phyloP scores from a whole-genome alignment of 768 basidiomycete species.

The Suillus hirtellus region DNA sequence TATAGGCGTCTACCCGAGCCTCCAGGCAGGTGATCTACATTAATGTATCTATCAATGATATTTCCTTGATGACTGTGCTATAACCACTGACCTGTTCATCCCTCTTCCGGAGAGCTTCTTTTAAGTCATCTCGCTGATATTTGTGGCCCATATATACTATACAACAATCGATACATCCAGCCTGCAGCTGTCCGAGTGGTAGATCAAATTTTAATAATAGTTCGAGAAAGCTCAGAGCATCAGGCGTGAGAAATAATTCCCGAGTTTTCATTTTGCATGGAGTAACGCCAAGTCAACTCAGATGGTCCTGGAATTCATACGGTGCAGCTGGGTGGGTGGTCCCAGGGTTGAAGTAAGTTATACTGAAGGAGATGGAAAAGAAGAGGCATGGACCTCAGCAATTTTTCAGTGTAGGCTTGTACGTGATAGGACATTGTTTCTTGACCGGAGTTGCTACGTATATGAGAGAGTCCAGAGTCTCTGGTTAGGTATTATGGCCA shows the following conservation, averaged over 20 bases:
- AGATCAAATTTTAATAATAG: not conserved
- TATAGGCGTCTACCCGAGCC: conserved; percentile 35
- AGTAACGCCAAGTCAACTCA: no score
- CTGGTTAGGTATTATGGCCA: no score
- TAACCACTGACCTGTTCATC: conserved; percentile 27
- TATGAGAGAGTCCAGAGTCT: no score
- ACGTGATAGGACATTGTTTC: no score
- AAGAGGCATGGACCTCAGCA: no score
- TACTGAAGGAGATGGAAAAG: no score
- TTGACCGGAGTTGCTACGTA: no score
- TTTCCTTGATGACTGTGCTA: not conserved
- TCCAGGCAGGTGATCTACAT: conserved; percentile 32
- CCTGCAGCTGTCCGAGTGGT: not conserved
- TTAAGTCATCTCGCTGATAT: conserved; percentile 25
- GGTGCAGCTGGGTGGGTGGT: no score
- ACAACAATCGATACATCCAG: conserved; percentile 11
- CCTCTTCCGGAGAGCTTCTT: conserved; percentile 23
- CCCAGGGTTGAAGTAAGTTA: no score
- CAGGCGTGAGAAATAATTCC: not conserved
- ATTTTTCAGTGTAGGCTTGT: no score
- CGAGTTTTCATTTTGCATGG: not conserved
- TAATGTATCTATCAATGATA: conserved; percentile 3
- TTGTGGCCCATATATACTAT: conserved; percentile 24
- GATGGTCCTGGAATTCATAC: no score
- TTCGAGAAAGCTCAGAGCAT: not conserved